These are phyloP conservation scores for Vigna reflexopilosa DNA, from an alignment of 306 rosid genomes.

Conservation along the genomic window DNA sequence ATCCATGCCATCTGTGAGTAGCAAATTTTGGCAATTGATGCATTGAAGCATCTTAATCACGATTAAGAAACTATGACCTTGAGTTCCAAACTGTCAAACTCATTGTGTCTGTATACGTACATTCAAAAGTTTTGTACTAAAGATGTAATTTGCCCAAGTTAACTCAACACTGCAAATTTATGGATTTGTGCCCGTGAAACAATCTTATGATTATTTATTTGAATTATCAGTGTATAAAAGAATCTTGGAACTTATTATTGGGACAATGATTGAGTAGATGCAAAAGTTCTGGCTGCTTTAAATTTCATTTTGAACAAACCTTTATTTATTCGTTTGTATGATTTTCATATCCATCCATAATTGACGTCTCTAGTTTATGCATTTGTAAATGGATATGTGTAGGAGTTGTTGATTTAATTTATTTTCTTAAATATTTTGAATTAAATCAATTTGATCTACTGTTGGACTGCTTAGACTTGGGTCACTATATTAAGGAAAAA, in stretches of 20 bases:
- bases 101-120: not conserved
- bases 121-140: not conserved
- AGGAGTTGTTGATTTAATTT: no score
- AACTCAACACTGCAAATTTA: not conserved
- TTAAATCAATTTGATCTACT: no score
- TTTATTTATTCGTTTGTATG: not conserved
- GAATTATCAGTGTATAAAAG: not conserved
- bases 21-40: slow-evolving; percentile 2
- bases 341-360: no score
- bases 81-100: not conserved
- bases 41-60: slow-evolving; percentile 2
- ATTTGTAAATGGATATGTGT: no score
- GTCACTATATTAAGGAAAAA: no score
- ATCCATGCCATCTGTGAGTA: not conserved
- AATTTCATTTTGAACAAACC: not conserved
- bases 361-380: no score
- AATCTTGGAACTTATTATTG: not conserved
- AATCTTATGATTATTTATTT: not conserved
- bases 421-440: no score
- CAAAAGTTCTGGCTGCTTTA: not conserved
- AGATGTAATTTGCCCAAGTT: not conserved
- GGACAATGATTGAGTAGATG: not conserved
- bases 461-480: no score
- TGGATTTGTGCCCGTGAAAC: not conserved
- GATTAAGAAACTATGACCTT: not conserved